Conservation (phyloP, 1,284 basidiomycete genomes). For the Cryptococcus wingfieldii region DNA sequence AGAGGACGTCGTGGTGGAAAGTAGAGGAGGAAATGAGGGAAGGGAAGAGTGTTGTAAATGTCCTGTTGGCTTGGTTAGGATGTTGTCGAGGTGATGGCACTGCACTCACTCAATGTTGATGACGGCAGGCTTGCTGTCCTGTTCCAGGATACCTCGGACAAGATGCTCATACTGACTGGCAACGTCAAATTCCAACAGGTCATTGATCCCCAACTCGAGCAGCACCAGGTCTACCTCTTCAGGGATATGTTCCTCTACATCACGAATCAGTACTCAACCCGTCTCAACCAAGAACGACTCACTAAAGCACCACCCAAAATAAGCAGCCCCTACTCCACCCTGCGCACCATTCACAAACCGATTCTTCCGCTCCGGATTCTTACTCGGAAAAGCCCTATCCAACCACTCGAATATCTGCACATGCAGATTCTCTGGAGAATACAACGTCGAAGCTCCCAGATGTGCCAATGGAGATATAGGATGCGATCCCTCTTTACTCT, state of each 20-base stretch:
- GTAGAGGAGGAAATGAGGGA: slow-evolving; percentile 36
- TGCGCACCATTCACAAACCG: slow-evolving; percentile 41
- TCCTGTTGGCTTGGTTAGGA: slow-evolving; percentile 20
- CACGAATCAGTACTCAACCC: background rate
- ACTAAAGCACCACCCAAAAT: slow-evolving; percentile 47
- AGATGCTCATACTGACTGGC: slow-evolving; percentile 41
- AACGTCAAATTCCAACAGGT: slow-evolving; percentile 30
- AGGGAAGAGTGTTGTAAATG: slow-evolving; percentile 45
- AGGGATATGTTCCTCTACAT: slow-evolving; percentile 41
- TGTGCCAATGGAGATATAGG: slow-evolving; percentile 6
- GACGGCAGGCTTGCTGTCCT: slow-evolving; percentile 37
- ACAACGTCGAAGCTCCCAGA: slow-evolving; percentile 36
- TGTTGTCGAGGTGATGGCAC: background rate
- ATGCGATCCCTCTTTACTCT: background rate
- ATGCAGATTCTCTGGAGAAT: slow-evolving; percentile 45
- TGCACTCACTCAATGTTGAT: slow-evolving; percentile 44
- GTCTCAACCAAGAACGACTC: slow-evolving; percentile 10
- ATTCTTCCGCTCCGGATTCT: slow-evolving; percentile 28
- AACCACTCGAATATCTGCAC: slow-evolving; percentile 43
- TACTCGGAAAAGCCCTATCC: slow-evolving; percentile 38
- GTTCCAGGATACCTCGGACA: slow-evolving; percentile 36
- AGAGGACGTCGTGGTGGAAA: slow-evolving; percentile 42
- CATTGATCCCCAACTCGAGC: slow-evolving; percentile 45
- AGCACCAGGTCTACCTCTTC: slow-evolving; percentile 41
- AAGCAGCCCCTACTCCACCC: slow-evolving; percentile 44